Percentiles rank a stretch among this genome's conserved stretches.
Conservation (phyloP, 2,329 filamentous ascomycete species). For the Penicillium sp. region DNA sequence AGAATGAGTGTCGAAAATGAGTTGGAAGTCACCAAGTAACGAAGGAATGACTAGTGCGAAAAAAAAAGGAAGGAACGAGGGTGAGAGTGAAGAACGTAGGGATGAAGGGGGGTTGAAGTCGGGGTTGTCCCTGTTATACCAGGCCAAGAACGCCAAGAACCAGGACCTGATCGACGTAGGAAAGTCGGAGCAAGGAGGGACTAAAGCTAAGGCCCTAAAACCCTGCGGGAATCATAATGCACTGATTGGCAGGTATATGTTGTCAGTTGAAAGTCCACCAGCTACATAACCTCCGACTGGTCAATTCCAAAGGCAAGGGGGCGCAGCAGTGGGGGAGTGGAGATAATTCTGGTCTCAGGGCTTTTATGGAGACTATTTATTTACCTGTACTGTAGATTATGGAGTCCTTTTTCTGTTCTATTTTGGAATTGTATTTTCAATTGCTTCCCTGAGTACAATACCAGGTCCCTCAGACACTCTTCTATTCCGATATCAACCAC, state of each 20-base stretch:
- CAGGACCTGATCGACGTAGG: background rate
- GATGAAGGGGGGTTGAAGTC: conserved; percentile 13
- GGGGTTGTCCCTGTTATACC: conserved; percentile 4
- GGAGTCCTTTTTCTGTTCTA: background rate
- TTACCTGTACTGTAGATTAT: too few species aligned
- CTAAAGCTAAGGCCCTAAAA: background rate
- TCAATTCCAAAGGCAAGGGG: background rate
- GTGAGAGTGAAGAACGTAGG: conserved; percentile 16
- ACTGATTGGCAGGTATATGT: background rate
- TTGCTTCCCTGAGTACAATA: background rate
- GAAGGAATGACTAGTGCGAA: conserved; percentile 23
- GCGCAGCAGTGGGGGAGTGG: background rate
- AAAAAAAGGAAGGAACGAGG: conserved; percentile 19
- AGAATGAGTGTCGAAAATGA: conserved; percentile 10
- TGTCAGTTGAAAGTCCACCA: background rate
- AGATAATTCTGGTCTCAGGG: background rate
- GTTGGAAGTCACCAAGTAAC: background rate
- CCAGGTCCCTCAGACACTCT: background rate
- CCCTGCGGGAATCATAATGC: background rate
- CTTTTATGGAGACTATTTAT: too few species aligned
- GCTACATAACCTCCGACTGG: background rate
- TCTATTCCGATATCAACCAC: background rate
- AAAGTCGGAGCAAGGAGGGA: background rate
- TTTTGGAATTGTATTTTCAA: background rate
- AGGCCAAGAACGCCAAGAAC: background rate